Conservation (phyloP, 2,329 filamentous ascomycete species). For the Colletotrichum cuscutae region DNA sequence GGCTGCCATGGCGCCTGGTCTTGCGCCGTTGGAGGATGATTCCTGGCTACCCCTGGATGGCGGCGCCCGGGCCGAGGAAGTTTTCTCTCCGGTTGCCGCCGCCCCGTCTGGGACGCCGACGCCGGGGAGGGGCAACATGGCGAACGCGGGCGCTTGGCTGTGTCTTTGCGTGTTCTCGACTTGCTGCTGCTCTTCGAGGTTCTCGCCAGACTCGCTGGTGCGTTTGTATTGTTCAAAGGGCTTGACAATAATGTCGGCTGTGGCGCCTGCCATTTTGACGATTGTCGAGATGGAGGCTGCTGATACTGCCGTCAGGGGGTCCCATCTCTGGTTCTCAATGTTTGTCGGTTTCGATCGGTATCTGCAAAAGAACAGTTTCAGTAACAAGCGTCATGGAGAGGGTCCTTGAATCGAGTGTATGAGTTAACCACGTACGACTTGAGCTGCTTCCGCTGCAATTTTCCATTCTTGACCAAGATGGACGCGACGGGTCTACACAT, state of each 20-base stretch:
- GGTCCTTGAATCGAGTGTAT: background rate
- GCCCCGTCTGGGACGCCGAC: slow-evolving; percentile 10
- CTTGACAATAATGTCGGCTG: slow-evolving; percentile 28
- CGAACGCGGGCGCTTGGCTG: slow-evolving; percentile 13
- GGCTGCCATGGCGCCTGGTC: slow-evolving; percentile 35
- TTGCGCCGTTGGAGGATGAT: background rate
- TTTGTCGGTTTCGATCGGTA: slow-evolving; percentile 26
- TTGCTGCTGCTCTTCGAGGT: background rate
- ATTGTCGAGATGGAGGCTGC: slow-evolving; percentile 33
- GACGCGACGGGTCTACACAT: slow-evolving; percentile 28
- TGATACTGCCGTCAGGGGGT: slow-evolving; percentile 35
- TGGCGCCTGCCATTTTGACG: slow-evolving; percentile 25
- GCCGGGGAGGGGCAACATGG: slow-evolving; percentile 27
- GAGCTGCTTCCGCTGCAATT: slow-evolving; percentile 20
- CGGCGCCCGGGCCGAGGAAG: background rate
- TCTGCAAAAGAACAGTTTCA: background rate
- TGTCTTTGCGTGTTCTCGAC: slow-evolving; percentile 2
- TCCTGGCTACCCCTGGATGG: background rate
- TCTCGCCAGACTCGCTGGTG: slow-evolving; percentile 5
- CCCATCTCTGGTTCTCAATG: slow-evolving; percentile 33
- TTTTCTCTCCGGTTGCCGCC: background rate
- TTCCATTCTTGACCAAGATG: slow-evolving; percentile 25
- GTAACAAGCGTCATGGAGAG: background rate
- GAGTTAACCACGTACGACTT: background rate
- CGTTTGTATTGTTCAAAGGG: slow-evolving; percentile 25